A percentile compares a stretch with the other conserved stretches of the same genome.
phyloP scores from a whole-genome alignment of 2,329 filamentous ascomycete species.

The Tolypocladium pustulatum region DNA sequence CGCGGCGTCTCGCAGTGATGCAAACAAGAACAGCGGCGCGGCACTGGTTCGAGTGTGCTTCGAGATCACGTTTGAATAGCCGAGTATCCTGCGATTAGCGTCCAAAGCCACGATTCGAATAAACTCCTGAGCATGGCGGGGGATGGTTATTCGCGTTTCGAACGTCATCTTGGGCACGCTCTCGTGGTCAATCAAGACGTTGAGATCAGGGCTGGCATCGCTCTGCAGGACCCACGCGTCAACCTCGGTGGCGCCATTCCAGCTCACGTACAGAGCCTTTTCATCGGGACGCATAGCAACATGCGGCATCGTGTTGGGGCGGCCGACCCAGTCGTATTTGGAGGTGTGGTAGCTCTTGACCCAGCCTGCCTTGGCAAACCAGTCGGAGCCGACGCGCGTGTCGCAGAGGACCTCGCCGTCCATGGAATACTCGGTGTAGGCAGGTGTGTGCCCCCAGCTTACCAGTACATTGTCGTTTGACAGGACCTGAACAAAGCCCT shows the following conservation, averaged over 20 bases:
- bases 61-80: background rate
- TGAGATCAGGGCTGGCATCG: constrained; percentile 1
- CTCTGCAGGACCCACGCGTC: constrained; percentile 27
- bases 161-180: constrained; percentile 8
- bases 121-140: constrained; percentile 6
- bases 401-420: constrained; percentile 44
- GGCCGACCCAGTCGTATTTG: constrained; percentile 41
- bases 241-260: constrained; percentile 41
- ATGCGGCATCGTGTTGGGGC: constrained; percentile 20
- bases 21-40: background rate
- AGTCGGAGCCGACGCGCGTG: constrained; percentile 30
- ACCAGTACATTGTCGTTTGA: constrained; percentile 40
- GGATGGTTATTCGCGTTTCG: constrained; percentile 11
- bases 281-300: constrained; percentile 12
- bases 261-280: constrained; percentile 34
- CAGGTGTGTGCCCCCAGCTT: constrained; percentile 43
- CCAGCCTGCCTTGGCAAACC: constrained; percentile 18
- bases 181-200: constrained; percentile 6
- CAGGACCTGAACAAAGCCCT: constrained; percentile 41
- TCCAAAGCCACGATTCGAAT: constrained; percentile 11
- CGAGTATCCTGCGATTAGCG: background rate
- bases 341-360: constrained; percentile 45
- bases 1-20: background rate
- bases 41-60: background rate
- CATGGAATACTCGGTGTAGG: constrained; percentile 33